Evolutionary conservation across 2,329 filamentous ascomycete genomes (phyloP), one percentile per base, ranked within the genome.

Genomic region (Coniochaeta sp.): DNA sequence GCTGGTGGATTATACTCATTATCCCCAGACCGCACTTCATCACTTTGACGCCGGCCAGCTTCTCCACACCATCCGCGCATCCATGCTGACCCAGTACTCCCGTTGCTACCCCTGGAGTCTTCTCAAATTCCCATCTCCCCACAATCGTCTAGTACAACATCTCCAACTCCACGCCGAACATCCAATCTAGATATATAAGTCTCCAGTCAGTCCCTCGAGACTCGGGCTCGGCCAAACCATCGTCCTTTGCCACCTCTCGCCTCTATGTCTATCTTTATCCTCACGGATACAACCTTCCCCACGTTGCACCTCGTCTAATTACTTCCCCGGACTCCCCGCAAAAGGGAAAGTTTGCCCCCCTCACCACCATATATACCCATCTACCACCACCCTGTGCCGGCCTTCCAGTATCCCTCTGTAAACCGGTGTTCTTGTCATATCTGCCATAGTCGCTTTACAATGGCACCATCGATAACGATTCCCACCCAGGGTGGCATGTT

Each of bases 401-500:
- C 58, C 62, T 59, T 58, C 59, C 43, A 58, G 61, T 60, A 65
- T 64, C 62, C 56, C 44, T 60, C 61, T 63, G 63, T 61, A 72
- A 70, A 69, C 68, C 64, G 61, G 58, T 61, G 63, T 60, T 62
- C 62, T 59, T 58, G 38, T 56, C 57, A 19, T n/a, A 56, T 58
- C 31, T 63, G 60, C 61, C 31, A 59, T 59, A 60, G 63, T 64
- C 58, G 60, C 62, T 61, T 63, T 65, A 69, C 50, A 63, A 76
- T 78, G 76, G 74, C 77, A 28, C 80, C 79, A 47, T 74, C 77
- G 59, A 77, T 78, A 64, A 72, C 78, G 17, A 73, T 79, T 67
- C 74, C 79, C 62, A 75, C 77, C 28, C 77, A 79, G 68, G 79
- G 77, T 67, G 78, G 78, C 65, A 81, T 81, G 78, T 81, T 81